A percentile compares a stretch with the other conserved stretches of the same genome.
Evolutionary conservation across 2,329 filamentous ascomycete genomes (phyloP).

Genomic region (Fusarium camptoceras): DNA sequence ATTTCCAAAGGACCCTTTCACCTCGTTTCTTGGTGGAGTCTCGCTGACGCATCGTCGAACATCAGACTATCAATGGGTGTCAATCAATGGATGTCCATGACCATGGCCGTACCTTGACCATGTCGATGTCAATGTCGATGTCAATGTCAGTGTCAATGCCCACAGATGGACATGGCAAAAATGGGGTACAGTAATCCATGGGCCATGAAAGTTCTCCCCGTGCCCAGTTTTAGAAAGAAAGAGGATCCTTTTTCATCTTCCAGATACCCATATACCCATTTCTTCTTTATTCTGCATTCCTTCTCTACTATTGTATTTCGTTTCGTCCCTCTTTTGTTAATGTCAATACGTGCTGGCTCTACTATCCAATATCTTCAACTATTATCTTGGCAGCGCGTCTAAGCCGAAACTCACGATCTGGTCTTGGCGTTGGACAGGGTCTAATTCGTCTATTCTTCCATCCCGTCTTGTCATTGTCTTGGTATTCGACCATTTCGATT

Average conservation of each 20-base stretch:
- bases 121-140: slow-evolving; percentile 11
- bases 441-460: slow-evolving; percentile 1
- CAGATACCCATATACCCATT: slow-evolving; percentile 2
- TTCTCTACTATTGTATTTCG: slow-evolving; percentile 6
- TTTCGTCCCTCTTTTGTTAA: slow-evolving; percentile 10
- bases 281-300: background rate
- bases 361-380: slow-evolving; percentile 10
- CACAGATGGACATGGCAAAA: slow-evolving; percentile 7
- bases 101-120: background rate
- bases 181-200: slow-evolving; percentile 11
- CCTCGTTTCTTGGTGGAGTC: slow-evolving; percentile 27
- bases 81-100: slow-evolving; percentile 11
- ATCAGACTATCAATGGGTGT: slow-evolving; percentile 2
- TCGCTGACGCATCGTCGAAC: slow-evolving; percentile 27
- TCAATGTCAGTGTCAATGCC: slow-evolving; percentile 17
- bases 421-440: slow-evolving; percentile 17
- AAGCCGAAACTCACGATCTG: slow-evolving; percentile 27
- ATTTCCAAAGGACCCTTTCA: slow-evolving; percentile 25
- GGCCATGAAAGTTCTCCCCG: slow-evolving; percentile 7
- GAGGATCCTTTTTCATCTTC: slow-evolving; percentile 2
- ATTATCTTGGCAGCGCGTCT: slow-evolving; percentile 23
- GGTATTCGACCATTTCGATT: slow-evolving; percentile 9
- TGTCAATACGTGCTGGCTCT: slow-evolving; percentile 6
- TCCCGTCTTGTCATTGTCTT: slow-evolving; percentile 21
- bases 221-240: slow-evolving; percentile 19